phyloP scores from a whole-genome alignment of 139 green algal species.

The Deuterostichococcus epilithicus region DNA sequence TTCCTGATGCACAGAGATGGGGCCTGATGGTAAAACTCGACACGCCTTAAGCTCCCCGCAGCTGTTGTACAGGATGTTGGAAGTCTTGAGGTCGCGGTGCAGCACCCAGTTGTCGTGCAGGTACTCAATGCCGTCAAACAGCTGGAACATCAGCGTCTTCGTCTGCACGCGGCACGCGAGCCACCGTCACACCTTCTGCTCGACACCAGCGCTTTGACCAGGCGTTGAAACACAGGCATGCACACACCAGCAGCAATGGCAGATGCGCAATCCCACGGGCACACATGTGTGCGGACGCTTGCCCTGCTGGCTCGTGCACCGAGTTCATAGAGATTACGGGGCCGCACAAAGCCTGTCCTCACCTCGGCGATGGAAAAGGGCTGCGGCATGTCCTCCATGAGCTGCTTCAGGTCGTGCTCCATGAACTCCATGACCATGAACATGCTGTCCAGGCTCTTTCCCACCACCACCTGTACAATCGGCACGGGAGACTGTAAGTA shows the following conservation, averaged over 20 bases:
- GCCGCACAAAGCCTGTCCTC: not conserved
- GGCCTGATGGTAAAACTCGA: not conserved
- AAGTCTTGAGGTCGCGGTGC: conserved; percentile 92
- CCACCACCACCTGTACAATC: conserved; percentile 35
- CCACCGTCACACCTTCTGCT: too few species aligned
- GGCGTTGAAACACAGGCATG: too few species aligned
- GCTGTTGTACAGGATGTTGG: conserved; percentile 98
- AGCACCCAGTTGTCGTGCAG: conserved; percentile 90
- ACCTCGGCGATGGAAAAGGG: conserved; percentile 63
- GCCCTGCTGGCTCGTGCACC: too few species aligned
- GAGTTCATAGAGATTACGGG: too few species aligned
- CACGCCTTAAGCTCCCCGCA: conserved; percentile 77
- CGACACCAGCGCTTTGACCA: too few species aligned
- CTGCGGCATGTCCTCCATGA: conserved; percentile 66
- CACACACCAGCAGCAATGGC: too few species aligned
- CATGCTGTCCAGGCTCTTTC: conserved; percentile 55
- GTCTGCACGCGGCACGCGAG: conserved; percentile 20
- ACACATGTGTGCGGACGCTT: too few species aligned
- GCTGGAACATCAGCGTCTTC: conserved; percentile 77
- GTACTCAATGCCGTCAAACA: conserved; percentile 82
- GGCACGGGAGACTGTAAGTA: too few species aligned
- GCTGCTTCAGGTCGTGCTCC: conserved; percentile 90
- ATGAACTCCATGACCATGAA: conserved; percentile 99
- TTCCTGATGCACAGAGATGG: too few species aligned
- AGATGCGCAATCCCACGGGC: too few species aligned